Evolutionary conservation across 2,329 filamentous ascomycete genomes (phyloP).

Genomic region (Fusarium sp.): DNA sequence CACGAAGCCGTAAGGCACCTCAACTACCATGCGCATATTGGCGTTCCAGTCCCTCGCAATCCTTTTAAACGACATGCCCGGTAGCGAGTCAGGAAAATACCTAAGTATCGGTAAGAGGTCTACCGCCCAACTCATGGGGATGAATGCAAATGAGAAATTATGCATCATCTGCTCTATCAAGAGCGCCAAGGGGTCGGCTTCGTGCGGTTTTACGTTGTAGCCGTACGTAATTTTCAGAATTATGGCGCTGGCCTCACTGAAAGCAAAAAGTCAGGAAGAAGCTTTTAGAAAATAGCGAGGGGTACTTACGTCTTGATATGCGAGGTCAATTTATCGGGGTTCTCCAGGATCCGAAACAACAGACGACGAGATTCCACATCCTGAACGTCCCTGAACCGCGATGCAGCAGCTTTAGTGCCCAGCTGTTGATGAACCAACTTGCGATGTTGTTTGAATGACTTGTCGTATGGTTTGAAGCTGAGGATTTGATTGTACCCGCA

Average conservation of each 20-base stretch:
- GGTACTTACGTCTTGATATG: conserved; percentile 13
- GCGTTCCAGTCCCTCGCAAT: conserved; percentile 41
- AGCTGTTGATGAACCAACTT: conserved; percentile 12
- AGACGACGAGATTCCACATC: neutral
- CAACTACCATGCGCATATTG: neutral
- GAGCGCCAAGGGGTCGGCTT: conserved; percentile 42
- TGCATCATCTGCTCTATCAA: conserved; percentile 37
- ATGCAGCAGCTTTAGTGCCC: neutral
- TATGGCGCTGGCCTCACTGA: conserved; percentile 43
- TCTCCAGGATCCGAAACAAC: neutral
- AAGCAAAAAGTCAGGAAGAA: no score
- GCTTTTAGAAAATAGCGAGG: no score
- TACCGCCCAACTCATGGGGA: neutral
- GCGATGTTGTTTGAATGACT: neutral
- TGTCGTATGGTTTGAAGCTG: neutral
- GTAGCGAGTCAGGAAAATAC: conserved; percentile 47
- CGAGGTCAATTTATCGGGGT: accelerated
- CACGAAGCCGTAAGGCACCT: conserved; percentile 48
- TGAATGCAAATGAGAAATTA: neutral
- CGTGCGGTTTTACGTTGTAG: conserved; percentile 44
- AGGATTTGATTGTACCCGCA: conserved; percentile 3
- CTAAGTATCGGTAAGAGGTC: conserved; percentile 48
- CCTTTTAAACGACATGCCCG: conserved; percentile 47
- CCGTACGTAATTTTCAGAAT: conserved; percentile 47
- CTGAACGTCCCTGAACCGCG: neutral